Conservation (phyloP, 441 rosid genomes). For the Adansonia rubrostipa region DNA sequence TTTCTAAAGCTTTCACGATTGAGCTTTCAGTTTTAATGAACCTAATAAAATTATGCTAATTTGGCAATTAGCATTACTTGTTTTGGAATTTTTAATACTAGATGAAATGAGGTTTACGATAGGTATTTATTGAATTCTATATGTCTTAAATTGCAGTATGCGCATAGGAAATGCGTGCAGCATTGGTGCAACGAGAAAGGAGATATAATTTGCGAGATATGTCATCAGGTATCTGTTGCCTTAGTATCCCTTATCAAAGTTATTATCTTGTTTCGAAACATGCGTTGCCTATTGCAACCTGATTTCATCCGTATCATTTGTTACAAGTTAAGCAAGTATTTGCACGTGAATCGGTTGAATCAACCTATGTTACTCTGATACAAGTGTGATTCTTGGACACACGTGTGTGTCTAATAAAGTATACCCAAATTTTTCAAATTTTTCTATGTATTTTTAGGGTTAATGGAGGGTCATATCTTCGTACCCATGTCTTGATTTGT, state of each 20-base stretch:
- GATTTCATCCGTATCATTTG: background rate
- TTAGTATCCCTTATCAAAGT: background rate
- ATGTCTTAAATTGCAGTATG: constrained; percentile 55
- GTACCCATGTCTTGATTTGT: too few species aligned
- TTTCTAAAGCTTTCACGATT: background rate
- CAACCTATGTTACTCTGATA: too few species aligned
- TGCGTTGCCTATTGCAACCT: background rate
- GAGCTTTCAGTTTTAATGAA: background rate
- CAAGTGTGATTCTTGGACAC: too few species aligned
- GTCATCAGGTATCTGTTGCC: constrained; percentile 38
- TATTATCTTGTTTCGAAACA: background rate
- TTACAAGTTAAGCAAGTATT: background rate
- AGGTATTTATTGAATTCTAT: background rate
- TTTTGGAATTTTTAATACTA: background rate
- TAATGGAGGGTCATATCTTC: too few species aligned
- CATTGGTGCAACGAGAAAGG: constrained; percentile 96
- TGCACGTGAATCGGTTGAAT: background rate
- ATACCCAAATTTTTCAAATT: too few species aligned
- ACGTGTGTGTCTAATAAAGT: too few species aligned
- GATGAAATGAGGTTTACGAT: background rate
- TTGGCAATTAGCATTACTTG: background rate
- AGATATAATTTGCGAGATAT: constrained; percentile 77
- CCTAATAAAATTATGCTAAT: background rate
- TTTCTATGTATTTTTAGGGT: too few species aligned
- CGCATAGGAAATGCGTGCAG: constrained; percentile 89